Conservation (phyloP, 1,284 basidiomycete species). For the Xerocomus nothofagi region DNA sequence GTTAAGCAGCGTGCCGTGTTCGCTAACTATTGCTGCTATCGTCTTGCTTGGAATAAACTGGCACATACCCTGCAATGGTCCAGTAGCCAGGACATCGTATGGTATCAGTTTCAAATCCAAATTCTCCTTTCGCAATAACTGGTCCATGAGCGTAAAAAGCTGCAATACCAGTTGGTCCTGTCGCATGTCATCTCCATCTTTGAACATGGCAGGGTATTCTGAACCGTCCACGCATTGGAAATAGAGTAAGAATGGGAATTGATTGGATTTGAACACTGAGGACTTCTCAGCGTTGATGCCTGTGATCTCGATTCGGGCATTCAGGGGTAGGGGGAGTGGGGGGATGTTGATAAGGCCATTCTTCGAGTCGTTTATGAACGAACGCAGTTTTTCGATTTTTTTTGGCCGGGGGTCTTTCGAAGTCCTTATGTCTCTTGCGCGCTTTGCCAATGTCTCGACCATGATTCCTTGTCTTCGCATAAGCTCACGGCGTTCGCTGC, state of each 20-base stretch:
- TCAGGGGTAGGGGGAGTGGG: constrained; percentile 85
- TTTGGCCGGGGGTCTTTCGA: constrained; percentile 94
- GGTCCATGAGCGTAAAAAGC: constrained; percentile 97
- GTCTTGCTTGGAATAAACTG: constrained; percentile 97
- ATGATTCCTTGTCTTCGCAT: constrained; percentile 86
- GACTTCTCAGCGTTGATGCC: constrained; percentile 91
- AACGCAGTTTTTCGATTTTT: constrained; percentile 93
- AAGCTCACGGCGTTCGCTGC: constrained; percentile 75
- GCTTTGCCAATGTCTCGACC: constrained; percentile 78
- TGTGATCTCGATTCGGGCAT: constrained; percentile 78
- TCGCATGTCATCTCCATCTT: constrained; percentile 97
- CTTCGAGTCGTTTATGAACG: constrained; percentile 83
- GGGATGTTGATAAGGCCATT: constrained; percentile 74
- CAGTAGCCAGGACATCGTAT: constrained; percentile 94
- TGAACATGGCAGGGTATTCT: constrained; percentile 95
- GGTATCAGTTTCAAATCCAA: constrained; percentile 91
- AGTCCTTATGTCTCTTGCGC: constrained; percentile 83
- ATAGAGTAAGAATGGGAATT: constrained; percentile 89
- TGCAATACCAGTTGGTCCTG: constrained; percentile 98
- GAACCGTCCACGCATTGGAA: constrained; percentile 78
- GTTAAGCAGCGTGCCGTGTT: constrained; percentile 88
- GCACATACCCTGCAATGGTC: constrained; percentile 90
- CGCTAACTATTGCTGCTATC: constrained; percentile 90
- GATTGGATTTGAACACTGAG: constrained; percentile 96
- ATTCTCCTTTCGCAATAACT: constrained; percentile 91